Percentiles rank a stretch among this genome's conserved stretches.
phyloP scores from a whole-genome alignment of 306 rosid species.

The Chamaecrista fasciculata region DNA sequence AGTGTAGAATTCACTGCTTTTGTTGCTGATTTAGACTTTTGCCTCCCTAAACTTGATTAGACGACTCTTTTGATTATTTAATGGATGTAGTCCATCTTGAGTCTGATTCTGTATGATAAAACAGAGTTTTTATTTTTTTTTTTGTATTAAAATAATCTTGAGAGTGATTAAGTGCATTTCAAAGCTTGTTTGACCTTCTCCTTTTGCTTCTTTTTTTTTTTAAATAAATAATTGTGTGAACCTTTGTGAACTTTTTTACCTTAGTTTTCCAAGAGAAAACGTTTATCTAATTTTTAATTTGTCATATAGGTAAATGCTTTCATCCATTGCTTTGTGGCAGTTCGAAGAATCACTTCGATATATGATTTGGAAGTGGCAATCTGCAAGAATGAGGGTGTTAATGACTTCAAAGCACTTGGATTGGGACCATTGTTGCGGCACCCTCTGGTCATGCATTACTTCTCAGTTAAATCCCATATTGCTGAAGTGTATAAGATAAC shows the following conservation, averaged over 20 bases:
- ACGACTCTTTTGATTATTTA: background rate
- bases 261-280: background rate
- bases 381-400: slow-evolving; percentile 70
- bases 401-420: slow-evolving; percentile 61
- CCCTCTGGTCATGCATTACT: slow-evolving; percentile 78
- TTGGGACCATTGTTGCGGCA: slow-evolving; percentile 84
- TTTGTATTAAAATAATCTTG: too few relatives aligned
- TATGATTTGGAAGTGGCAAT: slow-evolving; percentile 77
- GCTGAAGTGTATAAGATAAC: slow-evolving; percentile 63
- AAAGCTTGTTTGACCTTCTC: background rate
- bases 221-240: background rate
- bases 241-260: background rate
- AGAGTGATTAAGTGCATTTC: background rate
- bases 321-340: slow-evolving; percentile 89
- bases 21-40: background rate
- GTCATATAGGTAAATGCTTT: slow-evolving; percentile 73
- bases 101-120: background rate
- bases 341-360: slow-evolving; percentile 62
- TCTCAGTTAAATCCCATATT: slow-evolving; percentile 44
- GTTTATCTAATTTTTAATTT: slow-evolving; percentile 27
- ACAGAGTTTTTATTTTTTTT: background rate
- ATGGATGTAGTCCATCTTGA: background rate
- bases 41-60: background rate
- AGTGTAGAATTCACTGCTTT: background rate
- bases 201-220: background rate